Evolutionary conservation across 495 filamentous ascomycete genomes (phyloP), one percentile per base, ranked within the genome.

Genomic region (Neurospora sp.): DNA sequence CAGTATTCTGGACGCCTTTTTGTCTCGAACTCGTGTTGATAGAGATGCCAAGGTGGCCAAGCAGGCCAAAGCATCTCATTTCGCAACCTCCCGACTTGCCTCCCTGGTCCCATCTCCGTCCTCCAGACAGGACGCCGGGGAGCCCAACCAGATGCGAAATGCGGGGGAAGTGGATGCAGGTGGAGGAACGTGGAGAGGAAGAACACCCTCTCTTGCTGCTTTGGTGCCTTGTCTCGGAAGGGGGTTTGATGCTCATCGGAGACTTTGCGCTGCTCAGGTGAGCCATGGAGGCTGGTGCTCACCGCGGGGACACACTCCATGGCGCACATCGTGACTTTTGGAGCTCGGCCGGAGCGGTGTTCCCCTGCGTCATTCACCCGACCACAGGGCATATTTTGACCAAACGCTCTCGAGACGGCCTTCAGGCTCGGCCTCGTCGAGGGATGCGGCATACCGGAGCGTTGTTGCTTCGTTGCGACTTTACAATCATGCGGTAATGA

Each of bases 131-230:
- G 59, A 37, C 8, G 40, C 14, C 22, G 18, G 18, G 1, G 48
- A 69, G 5, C 79, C 65, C 78, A 79, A 82, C 39, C 81, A 48
- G 4, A 80, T 74, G n/a, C 81, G 78, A 11, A 81, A 81, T 72
- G 27, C 74, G 75, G 4, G 81, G 75, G 1, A 83, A 53, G 22
- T 70, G 41, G 20, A 81, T 71, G 18, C 78, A n/a, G 27, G 59
- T 74, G 2, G 73, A 71, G 8, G 74, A 20, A 77, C 48, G 80
- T 79, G 72, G 80, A 83, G 37, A 82, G 41, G 11, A 82, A 73
- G 37, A 83, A 75, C 8, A 78, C 27, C 14, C 27, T 35, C 27
- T 35, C 53, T 61, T 27, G 48, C 48, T 14, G 20, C 48, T 59
- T 27, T 59, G 48, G 48, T 59, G 48, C 20, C 48, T 53, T 61